Conservation (phyloP, 1,284 basidiomycete species). For the Melampsora larici-populina region DNA sequence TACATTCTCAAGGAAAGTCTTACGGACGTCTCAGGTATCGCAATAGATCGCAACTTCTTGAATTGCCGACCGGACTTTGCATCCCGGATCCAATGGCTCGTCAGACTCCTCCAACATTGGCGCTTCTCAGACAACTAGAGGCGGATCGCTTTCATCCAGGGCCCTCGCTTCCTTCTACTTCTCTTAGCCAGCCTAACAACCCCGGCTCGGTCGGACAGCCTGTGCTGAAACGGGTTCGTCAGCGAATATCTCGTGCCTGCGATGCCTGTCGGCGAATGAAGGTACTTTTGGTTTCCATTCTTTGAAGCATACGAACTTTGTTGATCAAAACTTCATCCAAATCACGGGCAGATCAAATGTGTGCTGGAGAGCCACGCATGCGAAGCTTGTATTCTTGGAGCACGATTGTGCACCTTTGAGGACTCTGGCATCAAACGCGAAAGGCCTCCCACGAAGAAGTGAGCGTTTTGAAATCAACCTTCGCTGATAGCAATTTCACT, state of each 20-base stretch:
- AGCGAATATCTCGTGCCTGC: slow-evolving; percentile 32
- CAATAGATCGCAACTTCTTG: too few species aligned
- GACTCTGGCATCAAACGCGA: slow-evolving; percentile 28
- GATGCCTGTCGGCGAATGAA: slow-evolving; percentile 40
- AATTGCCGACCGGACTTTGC: slow-evolving; percentile 1
- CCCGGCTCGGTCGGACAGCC: not conserved
- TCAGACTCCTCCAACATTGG: slow-evolving; percentile 6
- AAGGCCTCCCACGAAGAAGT: slow-evolving; percentile 30
- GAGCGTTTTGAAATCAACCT: not conserved
- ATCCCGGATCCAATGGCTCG: slow-evolving; percentile 10
- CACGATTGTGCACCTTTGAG: slow-evolving; percentile 35
- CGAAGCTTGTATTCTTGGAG: slow-evolving; percentile 20
- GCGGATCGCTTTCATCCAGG: not conserved
- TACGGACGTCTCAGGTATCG: too few species aligned
- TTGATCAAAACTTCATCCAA: not conserved
- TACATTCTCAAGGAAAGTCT: too few species aligned
- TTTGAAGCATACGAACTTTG: not conserved
- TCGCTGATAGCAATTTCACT: not conserved
- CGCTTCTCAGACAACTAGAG: slow-evolving; percentile 4
- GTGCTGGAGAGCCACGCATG: slow-evolving; percentile 14
- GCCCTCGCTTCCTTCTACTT: not conserved
- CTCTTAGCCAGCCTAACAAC: not conserved
- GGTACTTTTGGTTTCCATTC: not conserved
- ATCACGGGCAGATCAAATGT: slow-evolving; percentile 32
- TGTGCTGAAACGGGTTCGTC: not conserved